Conservation (phyloP, 805 yeast species). For the Millerago galiae region DNA sequence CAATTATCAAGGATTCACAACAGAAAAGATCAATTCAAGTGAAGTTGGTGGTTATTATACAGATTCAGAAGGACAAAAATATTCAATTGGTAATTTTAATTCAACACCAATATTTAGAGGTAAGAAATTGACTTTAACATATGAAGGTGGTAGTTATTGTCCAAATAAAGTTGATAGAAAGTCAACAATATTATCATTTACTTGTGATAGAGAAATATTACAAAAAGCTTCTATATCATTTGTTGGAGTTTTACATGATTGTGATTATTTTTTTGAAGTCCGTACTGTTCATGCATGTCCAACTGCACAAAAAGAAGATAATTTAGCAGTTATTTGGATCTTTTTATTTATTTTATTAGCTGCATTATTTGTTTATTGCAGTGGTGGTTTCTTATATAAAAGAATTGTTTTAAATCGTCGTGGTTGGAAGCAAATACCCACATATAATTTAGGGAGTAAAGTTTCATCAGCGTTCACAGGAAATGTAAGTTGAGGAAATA, state of each 20-base stretch:
- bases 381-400: conserved; percentile 34
- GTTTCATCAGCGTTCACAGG: conserved; percentile 22
- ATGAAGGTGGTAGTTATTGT: conserved; percentile 63
- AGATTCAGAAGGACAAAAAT: conserved; percentile 35
- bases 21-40: conserved; percentile 27
- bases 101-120: conserved; percentile 65
- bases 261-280: conserved; percentile 80
- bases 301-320: conserved; percentile 60
- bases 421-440: conserved; percentile 31
- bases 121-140: conserved; percentile 60
- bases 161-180: conserved; percentile 48
- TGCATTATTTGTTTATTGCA: conserved; percentile 35
- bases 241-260: conserved; percentile 67
- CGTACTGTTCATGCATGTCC: conserved; percentile 85
- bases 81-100: conserved; percentile 57
- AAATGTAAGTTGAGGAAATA: conserved; percentile 17
- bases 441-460: conserved; percentile 20
- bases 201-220: conserved; percentile 72
- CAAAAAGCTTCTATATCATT: conserved; percentile 59
- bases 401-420: conserved; percentile 30
- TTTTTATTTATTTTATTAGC: conserved; percentile 45
- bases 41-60: conserved; percentile 54
- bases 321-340: conserved; percentile 59
- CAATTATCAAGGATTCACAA: conserved; percentile 17
- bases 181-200: conserved; percentile 62